Percentiles rank a stretch among this genome's conserved stretches.
Conservation (phyloP, 305 asterid species). For the Withania somnifera region DNA sequence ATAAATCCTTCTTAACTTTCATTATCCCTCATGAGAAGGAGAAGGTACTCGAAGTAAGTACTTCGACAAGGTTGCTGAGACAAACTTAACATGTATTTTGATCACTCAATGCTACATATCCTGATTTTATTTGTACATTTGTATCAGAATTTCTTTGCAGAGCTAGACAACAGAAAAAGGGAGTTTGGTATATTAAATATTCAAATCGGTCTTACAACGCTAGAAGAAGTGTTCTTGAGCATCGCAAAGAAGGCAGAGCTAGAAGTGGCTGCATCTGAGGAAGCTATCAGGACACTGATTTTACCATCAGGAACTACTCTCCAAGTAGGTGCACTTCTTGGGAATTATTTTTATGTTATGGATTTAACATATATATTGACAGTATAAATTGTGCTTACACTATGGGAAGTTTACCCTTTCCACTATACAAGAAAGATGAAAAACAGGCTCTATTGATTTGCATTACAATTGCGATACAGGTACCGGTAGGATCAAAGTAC, state of each 20-base stretch:
- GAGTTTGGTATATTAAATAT: constrained; percentile 9
- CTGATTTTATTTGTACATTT: neutral
- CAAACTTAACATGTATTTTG: neutral
- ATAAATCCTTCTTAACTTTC: constrained; percentile 8
- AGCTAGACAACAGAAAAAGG: constrained; percentile 3
- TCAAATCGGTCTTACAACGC: constrained; percentile 6
- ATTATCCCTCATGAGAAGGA: constrained; percentile 14
- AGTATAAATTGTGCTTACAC: neutral
- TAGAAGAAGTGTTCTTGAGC: constrained; percentile 11
- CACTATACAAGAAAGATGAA: neutral
- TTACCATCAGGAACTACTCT: constrained; percentile 10
- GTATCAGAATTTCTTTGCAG: constrained; percentile 5
- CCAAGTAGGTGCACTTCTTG: constrained; percentile 5
- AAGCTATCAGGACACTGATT: neutral
- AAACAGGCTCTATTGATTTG: neutral
- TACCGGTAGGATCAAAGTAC: constrained; percentile 25
- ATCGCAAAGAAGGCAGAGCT: constrained; percentile 15
- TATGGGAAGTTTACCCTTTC: neutral
- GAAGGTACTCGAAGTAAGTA: constrained; percentile 7
- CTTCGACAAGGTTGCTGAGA: neutral
- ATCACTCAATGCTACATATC: neutral
- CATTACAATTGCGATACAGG: constrained; percentile 8
- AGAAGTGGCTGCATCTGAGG: constrained; percentile 8
- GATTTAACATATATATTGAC: neutral
- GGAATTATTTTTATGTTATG: neutral